Base-by-base conservation (phyloP, 768 basidiomycete species). In the Omphalotus guepiniiformis region DNA sequence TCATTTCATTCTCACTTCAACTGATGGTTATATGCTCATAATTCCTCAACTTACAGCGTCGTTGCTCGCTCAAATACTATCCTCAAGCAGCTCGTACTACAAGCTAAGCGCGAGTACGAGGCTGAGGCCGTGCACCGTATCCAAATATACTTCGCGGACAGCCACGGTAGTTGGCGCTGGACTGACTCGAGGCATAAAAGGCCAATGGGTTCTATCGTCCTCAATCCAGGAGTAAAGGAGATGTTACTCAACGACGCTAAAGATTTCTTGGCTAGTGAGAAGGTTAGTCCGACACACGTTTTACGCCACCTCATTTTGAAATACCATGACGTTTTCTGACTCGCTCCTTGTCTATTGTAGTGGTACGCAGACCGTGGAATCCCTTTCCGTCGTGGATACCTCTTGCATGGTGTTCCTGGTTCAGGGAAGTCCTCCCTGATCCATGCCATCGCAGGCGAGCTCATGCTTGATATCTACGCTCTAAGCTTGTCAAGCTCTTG, bases 331-430 rank as follows among this genome's bases (percentile, higher is more conserved):
- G 39, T 32, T 38, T 25, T 35, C 52, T 13, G 12, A 5, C 43
- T 48, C 4, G 51, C 34, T 28, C 52, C 19, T 22, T 23, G 13
- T 36, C 19, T 16, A 13, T 25, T 5, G 6, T 18, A 88, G 81
- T 93, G 91, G 91, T 93, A 93, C 56, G 87, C 88, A n/a, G 87
- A 91, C 64, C 83, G 91, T 57, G 91, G 91, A 42, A 92, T 93
- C 54, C 91, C 91, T 25, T 93, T 89, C 78, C 85, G 91, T 46
- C 80, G 91, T 47, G 91, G 91, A 4, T 91, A 90, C 63, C 78
- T 92, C 42, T 73, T 92, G 19, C 82, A 91, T 55, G 88, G 88
- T 53, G 85, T 89, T 22, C 84, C 90, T 9, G 91, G 90, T 40
- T 87, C 85, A 22, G 90, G 90, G 39, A 93, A 93, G 70, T 85